phyloP scores from a whole-genome alignment of 169 alveolate species.

The Plasmodium blacklocki region DNA sequence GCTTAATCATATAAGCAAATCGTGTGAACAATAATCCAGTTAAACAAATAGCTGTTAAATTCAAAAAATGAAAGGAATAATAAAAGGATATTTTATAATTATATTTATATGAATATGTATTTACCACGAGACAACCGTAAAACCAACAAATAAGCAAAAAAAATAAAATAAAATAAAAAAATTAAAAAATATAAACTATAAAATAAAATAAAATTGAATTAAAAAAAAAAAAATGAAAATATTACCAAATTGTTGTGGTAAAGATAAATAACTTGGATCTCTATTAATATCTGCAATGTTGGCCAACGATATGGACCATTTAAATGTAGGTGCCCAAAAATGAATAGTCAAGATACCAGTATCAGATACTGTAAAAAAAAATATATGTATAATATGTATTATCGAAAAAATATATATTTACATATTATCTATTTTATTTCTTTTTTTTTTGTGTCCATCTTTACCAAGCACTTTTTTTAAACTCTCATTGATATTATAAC shows the following conservation, averaged over 20 bases:
- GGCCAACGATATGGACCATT: constrained; percentile 94
- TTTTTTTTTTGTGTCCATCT: not conserved
- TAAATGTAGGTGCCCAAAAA: constrained; percentile 95
- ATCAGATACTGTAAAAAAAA: constrained; percentile 34
- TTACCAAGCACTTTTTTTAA: constrained; percentile 62
- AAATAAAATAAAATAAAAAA: not conserved
- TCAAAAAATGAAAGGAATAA: not conserved
- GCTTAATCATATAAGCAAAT: constrained; percentile 56
- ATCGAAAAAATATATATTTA: no score
- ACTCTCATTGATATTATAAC: constrained; percentile 56
- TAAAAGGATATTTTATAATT: no score
- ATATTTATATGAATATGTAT: no score
- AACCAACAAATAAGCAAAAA: not conserved
- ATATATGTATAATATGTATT: not conserved
- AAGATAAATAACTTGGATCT: constrained; percentile 90
- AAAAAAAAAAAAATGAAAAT: not conserved
- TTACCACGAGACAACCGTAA: no score
- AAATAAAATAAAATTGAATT: not conserved
- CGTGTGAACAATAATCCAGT: constrained; percentile 63
- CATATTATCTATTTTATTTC: not conserved
- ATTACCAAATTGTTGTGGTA: constrained; percentile 91
- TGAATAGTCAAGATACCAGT: constrained; percentile 95
- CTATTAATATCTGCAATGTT: constrained; percentile 91
- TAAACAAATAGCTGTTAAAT: constrained; percentile 34
- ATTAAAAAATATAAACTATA: not conserved